Base-by-base conservation (phyloP, 192 early-diverging fungal species). In the Lunasporangiospora selenospora region DNA sequence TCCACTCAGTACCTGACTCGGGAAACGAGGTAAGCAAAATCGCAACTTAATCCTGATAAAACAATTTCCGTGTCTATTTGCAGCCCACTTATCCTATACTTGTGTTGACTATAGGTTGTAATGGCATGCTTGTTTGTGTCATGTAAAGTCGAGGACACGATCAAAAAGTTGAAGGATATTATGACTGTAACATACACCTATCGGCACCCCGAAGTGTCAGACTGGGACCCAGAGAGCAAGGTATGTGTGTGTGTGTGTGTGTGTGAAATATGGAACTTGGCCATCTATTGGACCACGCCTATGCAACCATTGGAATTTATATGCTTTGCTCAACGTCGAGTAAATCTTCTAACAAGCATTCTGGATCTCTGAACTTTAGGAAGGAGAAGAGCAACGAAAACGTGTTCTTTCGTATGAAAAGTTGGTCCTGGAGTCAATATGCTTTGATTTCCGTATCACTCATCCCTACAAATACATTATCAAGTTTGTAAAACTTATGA, bases 121-220 rank as follows among this genome's bases (percentile, higher is more conserved):
- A 73, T 73, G 69, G 85, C 91, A 4, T 91, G 89, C 55, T 58
- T 94, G 21, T 91, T 93, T 67, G 89, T 94, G 1, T 90, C 90
- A 4, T 89, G 86, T 40, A 95, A 95, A 56, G 89, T 94, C 53
- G 92, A 95, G 47, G 93, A 95, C 45, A 94, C 92, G 0, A 86
- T 89, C 42, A 95, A 95, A 53, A 90, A 89, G 51, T 75, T 91
- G 21, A 87, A 89, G 51, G 93, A 95, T 53, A 89, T 95, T 6
- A 79, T 92, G 39, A 78, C 90, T 4, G 83, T 80, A 29, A 84
- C 85, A 1, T 86, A 85, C 33, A 65, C 75, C 30, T 67, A 83
- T n/a, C 50, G 71, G 31, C 75, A 83, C 39, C 80, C 85, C 1
- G 69, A 80, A 7, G 69, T 65, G 15, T 57, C 81, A 30, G 84